phyloP scores from a whole-genome alignment of 805 yeast genomes.

The Saturnispora bothae region DNA sequence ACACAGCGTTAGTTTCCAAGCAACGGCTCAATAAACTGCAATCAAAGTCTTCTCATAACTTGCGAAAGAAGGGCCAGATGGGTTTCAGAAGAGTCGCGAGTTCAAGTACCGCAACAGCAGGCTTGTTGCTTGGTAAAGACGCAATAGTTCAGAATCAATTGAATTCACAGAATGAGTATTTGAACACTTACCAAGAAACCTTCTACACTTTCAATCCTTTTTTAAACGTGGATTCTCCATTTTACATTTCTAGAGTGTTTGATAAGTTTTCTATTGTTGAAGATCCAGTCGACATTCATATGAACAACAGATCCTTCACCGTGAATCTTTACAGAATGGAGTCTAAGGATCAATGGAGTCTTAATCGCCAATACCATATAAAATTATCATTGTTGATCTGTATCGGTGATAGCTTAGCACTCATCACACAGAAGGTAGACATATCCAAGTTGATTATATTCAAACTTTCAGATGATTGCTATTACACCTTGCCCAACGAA shows the following conservation, averaged over 20 bases:
- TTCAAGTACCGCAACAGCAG: not conserved
- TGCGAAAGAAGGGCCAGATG: not conserved
- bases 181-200: constrained; percentile 22
- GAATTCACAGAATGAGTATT: constrained; percentile 22
- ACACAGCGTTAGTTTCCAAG: too few species aligned
- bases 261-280: constrained; percentile 18
- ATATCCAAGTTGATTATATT: constrained; percentile 21
- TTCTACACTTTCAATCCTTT: constrained; percentile 29
- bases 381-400: constrained; percentile 24
- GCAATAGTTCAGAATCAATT: constrained; percentile 22
- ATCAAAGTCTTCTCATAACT: constrained; percentile 5
- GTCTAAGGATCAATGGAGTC: constrained; percentile 16
- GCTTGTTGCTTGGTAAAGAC: not conserved
- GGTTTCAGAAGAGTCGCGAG: constrained; percentile 1
- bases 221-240: constrained; percentile 18
- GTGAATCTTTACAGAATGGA: constrained; percentile 17
- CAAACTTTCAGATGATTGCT: constrained; percentile 24
- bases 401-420: constrained; percentile 23
- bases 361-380: constrained; percentile 19
- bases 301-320: constrained; percentile 18
- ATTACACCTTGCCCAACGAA: constrained; percentile 17
- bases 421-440: constrained; percentile 15
- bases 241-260: constrained; percentile 29
- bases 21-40: constrained; percentile 1
- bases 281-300: constrained; percentile 18